Evolutionary conservation across 106 monocot genomes (phyloP), one percentile per base, ranked within the genome.

Genomic region (Alisma plantagoaquatica): DNA sequence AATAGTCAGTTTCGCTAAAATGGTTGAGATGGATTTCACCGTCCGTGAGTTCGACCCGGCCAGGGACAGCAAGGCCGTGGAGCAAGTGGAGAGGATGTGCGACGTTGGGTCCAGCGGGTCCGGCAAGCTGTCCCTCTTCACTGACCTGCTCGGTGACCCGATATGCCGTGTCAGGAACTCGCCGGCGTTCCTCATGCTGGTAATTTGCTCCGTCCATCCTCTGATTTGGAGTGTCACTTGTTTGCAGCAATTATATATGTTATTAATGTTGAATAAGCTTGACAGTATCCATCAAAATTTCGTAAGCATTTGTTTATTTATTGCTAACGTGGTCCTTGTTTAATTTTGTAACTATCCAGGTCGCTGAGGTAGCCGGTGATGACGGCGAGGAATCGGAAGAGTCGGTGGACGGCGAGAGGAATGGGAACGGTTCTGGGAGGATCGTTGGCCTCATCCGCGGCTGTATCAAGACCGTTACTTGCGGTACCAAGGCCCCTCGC

Each of bases 361-460:
- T 44, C 10, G 45, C 10, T 15, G 16, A 38, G 25, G 41, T 20
- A 31, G 50, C 4, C 23, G 25, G 16, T 11, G 33, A 35, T 31
- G 31, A 79, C 80, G 77, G 80, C 9, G 86, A 77, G 1, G 86
- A 86, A 58, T 71, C 81, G 27, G 43, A 11, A 4, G 74, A 54
- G 29, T 43, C 55, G 29, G 53, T 31, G 61, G 64, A 51, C 17
- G 49, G 32, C 63, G 51, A 73, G n/a, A n/a, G n/a, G n/a, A n/a
- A n/a, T n/a, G n/a, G n/a, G n/a, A n/a, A n/a, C n/a, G n/a, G n/a
- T n/a, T n/a, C n/a, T n/a, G n/a, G n/a, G n/a, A n/a, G n/a, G 54
- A 82, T 82, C 23, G 82, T 87, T 2, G 87, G 87, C 15, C 23
- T 87, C 26, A 52, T 87, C 16, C 74, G 87, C 22, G 87, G 87